Evolutionary conservation across 2,329 filamentous ascomycete species (phyloP), one percentile per base, ranked within the genome.

Genomic region (Onygenales sp.): DNA sequence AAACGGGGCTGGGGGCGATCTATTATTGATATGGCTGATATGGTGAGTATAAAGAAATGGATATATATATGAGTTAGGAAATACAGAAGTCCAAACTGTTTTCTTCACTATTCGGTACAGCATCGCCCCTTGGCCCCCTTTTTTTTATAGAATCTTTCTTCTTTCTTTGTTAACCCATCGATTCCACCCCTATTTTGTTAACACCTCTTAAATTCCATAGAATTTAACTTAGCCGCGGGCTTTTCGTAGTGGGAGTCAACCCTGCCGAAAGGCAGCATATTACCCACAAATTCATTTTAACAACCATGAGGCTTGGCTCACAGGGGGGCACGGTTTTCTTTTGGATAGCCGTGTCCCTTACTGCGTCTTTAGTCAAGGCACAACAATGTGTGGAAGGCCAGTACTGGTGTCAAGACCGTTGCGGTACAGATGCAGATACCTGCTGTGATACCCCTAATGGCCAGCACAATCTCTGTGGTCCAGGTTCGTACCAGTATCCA

Each of bases 351-450:
- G 5, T 55, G 2, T 11, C 39, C 21, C 36, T 55, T 38, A 48
- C 35, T 9, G 21, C 44, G 10, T 35, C 43, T 17, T 11, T 52
- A 17, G 36, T 21, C 39, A 52, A 48, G 31, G 33, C 53, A 52
- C 49, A 55, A 9, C 43, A 49, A 52, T 52, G 49, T 39, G 21
- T 49, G 10, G 21, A 55, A n/a, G 53, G 53, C 35, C 35, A 27
- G 49, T 49, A 47, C 17, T 49, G 43, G 53, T 55, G 53, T 52
- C 49, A 43, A 43, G 43, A 50, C 43, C 53, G 53, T 48, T 55
- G 49, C 17, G 49, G 50, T 41, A 52, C 44, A n/a, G 21, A 42
- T 17, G 31, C 32, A 50, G 53, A 52, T 36, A 52, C 43, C 9
- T 55, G 53, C 39, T 55, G 53, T 44, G 13, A 49, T 9, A 52